Evolutionary conservation across 139 green algal species (phyloP).

Genomic region (Tetraselmis striata): DNA sequence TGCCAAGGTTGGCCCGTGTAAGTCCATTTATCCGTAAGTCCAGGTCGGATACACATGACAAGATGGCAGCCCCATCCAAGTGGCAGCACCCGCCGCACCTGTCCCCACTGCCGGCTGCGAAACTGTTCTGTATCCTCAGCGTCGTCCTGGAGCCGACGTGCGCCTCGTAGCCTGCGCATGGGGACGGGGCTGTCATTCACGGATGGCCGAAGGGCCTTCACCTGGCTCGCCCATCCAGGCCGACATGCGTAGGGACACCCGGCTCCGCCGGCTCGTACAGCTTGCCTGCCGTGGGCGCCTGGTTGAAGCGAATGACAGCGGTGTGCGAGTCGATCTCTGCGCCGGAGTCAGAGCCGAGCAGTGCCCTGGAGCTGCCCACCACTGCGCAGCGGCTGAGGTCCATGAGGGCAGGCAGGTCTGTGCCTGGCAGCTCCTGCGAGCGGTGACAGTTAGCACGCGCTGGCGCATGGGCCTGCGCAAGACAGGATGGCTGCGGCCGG

Average conservation of each 20-base stretch:
- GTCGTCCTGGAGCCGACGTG: constrained; percentile 4
- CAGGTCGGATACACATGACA: background rate
- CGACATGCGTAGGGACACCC: no score
- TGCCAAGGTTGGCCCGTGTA: background rate
- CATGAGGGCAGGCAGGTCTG: background rate
- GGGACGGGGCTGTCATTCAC: no score
- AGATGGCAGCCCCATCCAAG: background rate
- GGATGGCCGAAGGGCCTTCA: no score
- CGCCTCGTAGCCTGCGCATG: background rate
- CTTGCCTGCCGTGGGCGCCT: constrained; percentile 5
- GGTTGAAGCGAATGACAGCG: constrained; percentile 12
- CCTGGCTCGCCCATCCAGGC: no score
- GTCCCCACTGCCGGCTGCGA: background rate
- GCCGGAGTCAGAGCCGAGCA: background rate
- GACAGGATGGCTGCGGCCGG: no score
- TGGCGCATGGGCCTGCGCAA: no score
- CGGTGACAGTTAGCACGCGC: no score
- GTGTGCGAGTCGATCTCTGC: constrained; percentile 1
- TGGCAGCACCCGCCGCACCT: background rate
- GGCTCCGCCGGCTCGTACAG: no score
- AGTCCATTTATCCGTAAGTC: background rate
- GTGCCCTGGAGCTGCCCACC: background rate
- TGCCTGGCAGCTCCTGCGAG: background rate
- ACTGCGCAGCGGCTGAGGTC: constrained; percentile 1
- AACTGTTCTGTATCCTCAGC: constrained; percentile 5